Evolutionary conservation across 768 basidiomycete genomes (phyloP).

Genomic region (Termitomyces heimii): DNA sequence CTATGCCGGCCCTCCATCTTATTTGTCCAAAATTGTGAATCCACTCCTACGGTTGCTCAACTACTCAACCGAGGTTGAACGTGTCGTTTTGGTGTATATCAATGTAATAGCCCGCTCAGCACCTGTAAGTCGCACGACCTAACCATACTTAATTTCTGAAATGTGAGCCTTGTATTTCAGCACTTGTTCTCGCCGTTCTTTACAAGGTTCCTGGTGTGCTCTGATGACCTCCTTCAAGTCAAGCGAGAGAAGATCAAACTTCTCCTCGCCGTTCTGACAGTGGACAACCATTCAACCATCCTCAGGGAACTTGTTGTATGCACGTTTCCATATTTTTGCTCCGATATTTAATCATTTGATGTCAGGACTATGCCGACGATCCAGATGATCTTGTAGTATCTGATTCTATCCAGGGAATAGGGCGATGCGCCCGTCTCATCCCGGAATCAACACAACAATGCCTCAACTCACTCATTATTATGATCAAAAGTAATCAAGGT

Average conservation of each 20-base stretch:
- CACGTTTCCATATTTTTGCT: not conserved
- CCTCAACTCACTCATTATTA: slow-evolving; percentile 65
- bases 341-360: not conserved
- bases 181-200: slow-evolving; percentile 59
- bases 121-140: slow-evolving; percentile 45
- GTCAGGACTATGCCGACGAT: slow-evolving; percentile 79
- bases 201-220: slow-evolving; percentile 61
- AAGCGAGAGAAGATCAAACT: slow-evolving; percentile 75
- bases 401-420: slow-evolving; percentile 74
- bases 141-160: not conserved
- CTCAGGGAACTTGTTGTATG: slow-evolving; percentile 79
- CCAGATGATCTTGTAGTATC: slow-evolving; percentile 64
- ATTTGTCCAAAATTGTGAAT: slow-evolving; percentile 49
- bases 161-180: slow-evolving; percentile 24
- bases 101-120: slow-evolving; percentile 54
- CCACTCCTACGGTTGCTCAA: slow-evolving; percentile 75
- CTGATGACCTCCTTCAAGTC: slow-evolving; percentile 57
- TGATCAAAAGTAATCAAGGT: slow-evolving; percentile 79
- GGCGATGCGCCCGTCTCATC: slow-evolving; percentile 61
- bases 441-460: slow-evolving; percentile 70
- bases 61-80: slow-evolving; percentile 64
- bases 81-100: slow-evolving; percentile 70
- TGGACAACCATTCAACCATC: slow-evolving; percentile 63
- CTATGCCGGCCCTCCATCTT: slow-evolving; percentile 59
- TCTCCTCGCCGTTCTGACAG: slow-evolving; percentile 57